Conservation (phyloP, 805 yeast genomes). For the Yarrowia osloensis region DNA sequence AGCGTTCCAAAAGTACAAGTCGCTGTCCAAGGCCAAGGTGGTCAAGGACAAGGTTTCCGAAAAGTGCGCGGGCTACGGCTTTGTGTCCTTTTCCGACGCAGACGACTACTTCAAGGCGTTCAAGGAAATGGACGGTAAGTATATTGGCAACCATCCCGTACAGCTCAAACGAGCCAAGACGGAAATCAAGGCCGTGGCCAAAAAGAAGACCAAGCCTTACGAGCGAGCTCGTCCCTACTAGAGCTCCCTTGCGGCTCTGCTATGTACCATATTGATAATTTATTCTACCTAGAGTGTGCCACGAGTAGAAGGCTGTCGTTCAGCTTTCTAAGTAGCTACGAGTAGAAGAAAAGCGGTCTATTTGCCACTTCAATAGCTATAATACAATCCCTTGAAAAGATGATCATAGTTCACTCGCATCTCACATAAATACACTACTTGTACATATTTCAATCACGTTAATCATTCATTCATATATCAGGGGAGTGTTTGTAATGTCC, state of each 20-base stretch:
- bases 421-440: too few species aligned
- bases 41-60: constrained; percentile 51
- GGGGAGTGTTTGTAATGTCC: neutral
- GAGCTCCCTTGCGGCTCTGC: neutral
- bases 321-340: too few species aligned
- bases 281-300: too few species aligned
- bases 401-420: too few species aligned
- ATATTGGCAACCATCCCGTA: constrained; percentile 73
- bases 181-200: constrained; percentile 33
- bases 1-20: constrained; percentile 56
- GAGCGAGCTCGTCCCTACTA: constrained; percentile 17
- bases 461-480: neutral
- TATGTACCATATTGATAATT: constrained; percentile 6
- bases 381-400: too few species aligned
- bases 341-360: too few species aligned
- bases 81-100: constrained; percentile 65
- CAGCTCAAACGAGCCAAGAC: constrained; percentile 61
- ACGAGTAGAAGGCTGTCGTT: too few species aligned
- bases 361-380: too few species aligned
- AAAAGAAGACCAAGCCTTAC: constrained; percentile 1
- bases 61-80: constrained; percentile 69
- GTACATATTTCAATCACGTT: too few species aligned
- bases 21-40: constrained; percentile 60
- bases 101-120: constrained; percentile 71
- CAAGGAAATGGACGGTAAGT: constrained; percentile 74